These are phyloP conservation scores for Zymoseptoria crescenta DNA, from an alignment of 2,329 filamentous ascomycete species.

Conservation along the genomic window DNA sequence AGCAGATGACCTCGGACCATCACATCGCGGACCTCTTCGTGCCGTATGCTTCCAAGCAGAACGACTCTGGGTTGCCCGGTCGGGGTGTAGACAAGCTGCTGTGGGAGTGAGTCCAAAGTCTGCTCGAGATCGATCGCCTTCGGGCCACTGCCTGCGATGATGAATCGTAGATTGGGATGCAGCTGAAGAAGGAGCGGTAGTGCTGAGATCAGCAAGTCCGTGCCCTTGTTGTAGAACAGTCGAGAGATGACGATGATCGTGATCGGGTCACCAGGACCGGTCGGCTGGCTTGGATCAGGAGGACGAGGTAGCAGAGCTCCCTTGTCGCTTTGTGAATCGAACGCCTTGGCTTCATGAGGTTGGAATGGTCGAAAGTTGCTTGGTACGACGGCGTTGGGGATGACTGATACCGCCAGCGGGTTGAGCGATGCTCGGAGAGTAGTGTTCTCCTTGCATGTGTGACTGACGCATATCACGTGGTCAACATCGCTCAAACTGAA, in stretches of 20 bases:
- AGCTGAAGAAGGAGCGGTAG: constrained; percentile 85
- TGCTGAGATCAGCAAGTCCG: constrained; percentile 89
- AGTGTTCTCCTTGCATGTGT: constrained; percentile 98
- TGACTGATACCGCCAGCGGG: constrained; percentile 93
- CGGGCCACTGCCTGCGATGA: constrained; percentile 90
- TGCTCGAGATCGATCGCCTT: constrained; percentile 98
- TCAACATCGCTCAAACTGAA: constrained; percentile 95
- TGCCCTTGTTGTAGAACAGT: constrained; percentile 98
- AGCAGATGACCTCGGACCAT: constrained; percentile 98
- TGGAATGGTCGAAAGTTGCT: constrained; percentile 81
- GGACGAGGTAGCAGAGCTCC: constrained; percentile 34
- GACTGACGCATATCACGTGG: constrained; percentile 95
- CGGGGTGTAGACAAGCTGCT: constrained; percentile 33
- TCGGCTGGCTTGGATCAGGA: constrained; percentile 54
- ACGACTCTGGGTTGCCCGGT: constrained; percentile 81
- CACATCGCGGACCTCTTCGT: constrained; percentile 93
- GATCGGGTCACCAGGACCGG: constrained; percentile 78
- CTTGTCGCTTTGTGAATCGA: constrained; percentile 17
- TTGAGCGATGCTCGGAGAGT: constrained; percentile 90
- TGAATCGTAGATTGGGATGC: constrained; percentile 89
- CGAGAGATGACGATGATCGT: constrained; percentile 96
- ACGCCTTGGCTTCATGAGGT: constrained; percentile 24
- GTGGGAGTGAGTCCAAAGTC: constrained; percentile 64
- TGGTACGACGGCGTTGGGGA: constrained; percentile 93
- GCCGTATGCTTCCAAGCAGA: constrained; percentile 82